Base-by-base conservation (phyloP, 2,329 filamentous ascomycete genomes). In the Xylaria sp. region DNA sequence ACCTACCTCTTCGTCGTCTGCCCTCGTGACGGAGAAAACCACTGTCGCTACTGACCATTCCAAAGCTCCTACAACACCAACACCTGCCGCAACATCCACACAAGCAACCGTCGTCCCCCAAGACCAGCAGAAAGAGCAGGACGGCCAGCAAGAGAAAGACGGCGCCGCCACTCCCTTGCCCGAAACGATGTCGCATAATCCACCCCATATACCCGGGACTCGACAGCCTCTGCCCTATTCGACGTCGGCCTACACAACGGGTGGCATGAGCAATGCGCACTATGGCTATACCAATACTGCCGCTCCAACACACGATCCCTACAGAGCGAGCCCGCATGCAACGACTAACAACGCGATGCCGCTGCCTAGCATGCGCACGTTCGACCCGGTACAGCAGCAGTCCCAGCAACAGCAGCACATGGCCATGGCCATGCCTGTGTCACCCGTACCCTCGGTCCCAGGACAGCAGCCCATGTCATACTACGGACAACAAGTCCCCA, bases 361-460 rank as follows among this genome's bases (percentile, higher is more conserved):
- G 6, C 74, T 83, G 53, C 81, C 81, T 55, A 83, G 81, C 70
- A 82, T 83, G 79, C 79, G 81, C 68, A 82, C 81, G 3, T 80
- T 82, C 73, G 81, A 82, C 64, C 77, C 78, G 58, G 75, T 76
- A 17, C 76, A 76, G 65, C 77, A 77, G 59, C 76, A 75, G 21
- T 69, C 69, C 64, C 76, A 73, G 42, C 75, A 71, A 58, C 74
- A 75, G 68, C 77, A 78, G 68, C 78, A 79, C 71, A 80, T 83
- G 78, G 76, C 78, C 48, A 77, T 78, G 71, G 76, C 79, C 36
- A 77, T 78, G 70, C 78, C 79, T 14, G 77, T 78, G 39, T 78
- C 78, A 21, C 78, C 81, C 65, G 76, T 78, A 30, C 76, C 79
- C 51, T 77, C 75, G 74, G 78, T 78, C 69, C 70, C 80, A 75